These are phyloP conservation scores for Cicer pinnatifidum DNA, from an alignment of 306 rosid species.

Conservation along the genomic window DNA sequence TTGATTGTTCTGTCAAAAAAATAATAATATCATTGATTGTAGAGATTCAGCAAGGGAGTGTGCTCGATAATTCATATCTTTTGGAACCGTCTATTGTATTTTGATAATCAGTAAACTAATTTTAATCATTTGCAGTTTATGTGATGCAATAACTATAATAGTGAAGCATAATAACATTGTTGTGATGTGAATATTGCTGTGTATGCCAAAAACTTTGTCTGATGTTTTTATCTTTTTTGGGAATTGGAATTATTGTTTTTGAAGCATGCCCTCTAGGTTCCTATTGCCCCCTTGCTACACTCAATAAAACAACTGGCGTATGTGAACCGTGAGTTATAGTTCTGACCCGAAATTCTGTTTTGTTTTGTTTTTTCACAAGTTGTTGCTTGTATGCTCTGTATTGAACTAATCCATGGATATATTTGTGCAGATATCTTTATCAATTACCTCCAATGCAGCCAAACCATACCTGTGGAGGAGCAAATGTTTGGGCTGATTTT, in stretches of 20 bases:
- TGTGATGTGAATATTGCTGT: not conserved
- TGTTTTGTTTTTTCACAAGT: not conserved
- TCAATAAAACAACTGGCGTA: slow-evolving; percentile 73
- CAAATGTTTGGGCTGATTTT: slow-evolving; percentile 88
- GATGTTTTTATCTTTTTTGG: slow-evolving; percentile 45
- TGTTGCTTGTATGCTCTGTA: slow-evolving; percentile 3
- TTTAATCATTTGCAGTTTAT: slow-evolving; percentile 11
- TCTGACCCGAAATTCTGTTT: slow-evolving; percentile 21
- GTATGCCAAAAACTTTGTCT: slow-evolving; percentile 46
- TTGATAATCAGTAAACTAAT: not conserved
- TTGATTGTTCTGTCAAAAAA: no score
- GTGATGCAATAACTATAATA: not conserved
- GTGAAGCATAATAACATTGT: slow-evolving; percentile 22
- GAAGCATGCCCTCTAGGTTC: slow-evolving; percentile 98
- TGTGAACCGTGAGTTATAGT: slow-evolving; percentile 91
- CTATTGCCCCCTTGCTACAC: slow-evolving; percentile 80
- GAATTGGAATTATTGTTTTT: slow-evolving; percentile 44
- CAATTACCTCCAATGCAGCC: slow-evolving; percentile 81
- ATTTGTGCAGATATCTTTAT: slow-evolving; percentile 74
- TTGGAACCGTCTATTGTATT: not conserved
- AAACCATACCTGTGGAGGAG: slow-evolving; percentile 97
- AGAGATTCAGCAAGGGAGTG: not conserved
- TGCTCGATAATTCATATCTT: slow-evolving; percentile 14
- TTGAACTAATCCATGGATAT: slow-evolving; percentile 29
- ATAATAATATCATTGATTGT: not conserved